These are phyloP conservation scores for Citrullus mucosospermus DNA, from an alignment of 306 rosid species.

Conservation along the genomic window DNA sequence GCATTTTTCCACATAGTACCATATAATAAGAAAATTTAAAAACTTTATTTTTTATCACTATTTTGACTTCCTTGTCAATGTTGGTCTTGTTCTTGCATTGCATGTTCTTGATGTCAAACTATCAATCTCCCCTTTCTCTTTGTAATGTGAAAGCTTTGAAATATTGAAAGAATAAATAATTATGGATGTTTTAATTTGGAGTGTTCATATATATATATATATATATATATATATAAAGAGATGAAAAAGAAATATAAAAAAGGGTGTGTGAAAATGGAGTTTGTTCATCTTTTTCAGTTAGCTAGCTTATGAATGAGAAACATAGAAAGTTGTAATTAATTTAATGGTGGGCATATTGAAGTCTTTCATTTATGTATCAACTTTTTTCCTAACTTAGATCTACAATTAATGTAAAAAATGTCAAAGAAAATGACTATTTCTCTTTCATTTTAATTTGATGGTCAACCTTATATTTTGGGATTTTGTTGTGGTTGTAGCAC, in stretches of 20 bases:
- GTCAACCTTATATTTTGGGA: conserved; percentile 3
- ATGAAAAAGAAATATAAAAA: neutral
- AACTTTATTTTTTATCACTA: neutral
- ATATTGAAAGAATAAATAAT: neutral
- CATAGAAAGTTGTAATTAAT: neutral
- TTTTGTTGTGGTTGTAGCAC: neutral
- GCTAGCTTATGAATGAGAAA: neutral
- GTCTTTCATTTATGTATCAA: neutral
- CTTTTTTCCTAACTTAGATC: neutral
- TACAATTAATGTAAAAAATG: neutral
- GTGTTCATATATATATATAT: neutral
- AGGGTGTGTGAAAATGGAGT: neutral
- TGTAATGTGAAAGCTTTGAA: conserved; percentile 8
- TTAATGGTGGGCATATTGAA: neutral
- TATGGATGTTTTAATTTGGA: neutral
- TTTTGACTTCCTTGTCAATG: neutral
- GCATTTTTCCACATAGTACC: neutral
- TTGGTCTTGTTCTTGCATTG: neutral
- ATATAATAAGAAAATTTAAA: neutral
- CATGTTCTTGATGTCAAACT: conserved; percentile 1
- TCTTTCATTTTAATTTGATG: neutral
- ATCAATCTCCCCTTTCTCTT: neutral
- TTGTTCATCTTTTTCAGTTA: neutral
- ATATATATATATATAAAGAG: neutral
- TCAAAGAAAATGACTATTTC: conserved; percentile 1